Percentiles rank a stretch among this genome's conserved stretches.
Conservation (phyloP, 331 rosid genomes). For the Ulmus americana region DNA sequence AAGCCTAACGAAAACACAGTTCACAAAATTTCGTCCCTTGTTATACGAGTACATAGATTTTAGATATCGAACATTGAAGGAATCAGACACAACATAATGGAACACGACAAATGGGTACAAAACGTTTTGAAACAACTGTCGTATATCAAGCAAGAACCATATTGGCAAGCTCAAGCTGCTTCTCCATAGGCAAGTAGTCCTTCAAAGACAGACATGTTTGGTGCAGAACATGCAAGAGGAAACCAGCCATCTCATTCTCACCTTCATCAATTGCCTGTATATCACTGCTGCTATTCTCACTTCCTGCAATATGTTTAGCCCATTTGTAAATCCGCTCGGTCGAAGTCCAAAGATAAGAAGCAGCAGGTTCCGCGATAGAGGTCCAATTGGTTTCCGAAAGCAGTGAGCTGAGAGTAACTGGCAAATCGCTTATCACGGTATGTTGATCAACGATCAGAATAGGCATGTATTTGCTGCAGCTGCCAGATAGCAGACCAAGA, state of each 20-base stretch:
- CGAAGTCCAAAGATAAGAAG: constrained; percentile 50
- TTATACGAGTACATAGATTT: too few relatives aligned
- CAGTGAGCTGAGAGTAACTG: constrained; percentile 68
- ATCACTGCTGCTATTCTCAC: constrained; percentile 26
- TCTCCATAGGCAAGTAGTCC: constrained; percentile 67
- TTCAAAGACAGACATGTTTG: constrained; percentile 48
- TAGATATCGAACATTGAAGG: background rate
- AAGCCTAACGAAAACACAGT: too few relatives aligned
- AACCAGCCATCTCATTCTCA: constrained; percentile 46
- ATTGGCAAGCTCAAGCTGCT: constrained; percentile 66
- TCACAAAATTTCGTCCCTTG: too few relatives aligned
- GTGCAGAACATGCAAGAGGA: constrained; percentile 48
- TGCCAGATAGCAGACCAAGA: constrained; percentile 63
- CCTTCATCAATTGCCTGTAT: constrained; percentile 63
- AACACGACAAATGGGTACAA: background rate
- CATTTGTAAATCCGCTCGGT: constrained; percentile 60
- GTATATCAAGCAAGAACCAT: constrained; percentile 34
- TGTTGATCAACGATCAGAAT: constrained; percentile 56
- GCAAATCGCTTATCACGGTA: constrained; percentile 58
- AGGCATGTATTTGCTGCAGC: constrained; percentile 85
- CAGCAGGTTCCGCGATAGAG: constrained; percentile 41
- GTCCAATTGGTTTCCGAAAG: constrained; percentile 55
- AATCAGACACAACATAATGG: background rate
- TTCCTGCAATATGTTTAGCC: constrained; percentile 24
- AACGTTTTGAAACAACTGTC: background rate